A percentile compares a stretch with the other conserved stretches of the same genome.
phyloP scores from a whole-genome alignment of 331 rosid species.

The Saraca asoca region DNA sequence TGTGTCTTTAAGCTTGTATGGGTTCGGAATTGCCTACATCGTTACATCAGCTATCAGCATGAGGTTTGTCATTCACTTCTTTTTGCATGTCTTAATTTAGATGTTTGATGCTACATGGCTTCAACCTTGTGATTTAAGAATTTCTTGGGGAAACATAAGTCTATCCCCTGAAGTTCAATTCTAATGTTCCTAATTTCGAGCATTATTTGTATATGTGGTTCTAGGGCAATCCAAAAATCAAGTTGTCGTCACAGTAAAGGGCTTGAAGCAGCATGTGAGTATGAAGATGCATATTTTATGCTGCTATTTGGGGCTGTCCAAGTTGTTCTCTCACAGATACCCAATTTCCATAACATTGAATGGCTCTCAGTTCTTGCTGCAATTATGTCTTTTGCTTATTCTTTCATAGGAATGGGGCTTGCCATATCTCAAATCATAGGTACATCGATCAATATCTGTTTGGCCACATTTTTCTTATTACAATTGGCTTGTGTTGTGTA shows the following conservation, averaged over 20 bases:
- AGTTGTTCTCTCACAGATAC: conserved; percentile 61
- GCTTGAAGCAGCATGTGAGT: conserved; percentile 37
- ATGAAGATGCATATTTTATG: conserved; percentile 43
- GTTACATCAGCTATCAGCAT: conserved; percentile 62
- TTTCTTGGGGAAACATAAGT: conserved; percentile 1
- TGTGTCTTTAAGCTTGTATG: conserved; percentile 53
- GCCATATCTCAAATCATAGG: conserved; percentile 42
- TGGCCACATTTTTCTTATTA: conserved; percentile 1
- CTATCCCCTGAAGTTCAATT: conserved; percentile 19
- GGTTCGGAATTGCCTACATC: conserved; percentile 60
- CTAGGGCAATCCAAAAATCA: conserved; percentile 57
- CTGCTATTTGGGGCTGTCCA: conserved; percentile 55
- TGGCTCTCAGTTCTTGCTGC: conserved; percentile 72
- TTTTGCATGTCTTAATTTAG: not conserved
- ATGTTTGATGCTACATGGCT: not conserved
- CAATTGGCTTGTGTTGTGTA: conserved; percentile 1
- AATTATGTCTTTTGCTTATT: conserved; percentile 59
- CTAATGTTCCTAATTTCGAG: too few relatives aligned
- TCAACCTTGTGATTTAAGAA: not conserved
- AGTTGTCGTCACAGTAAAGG: conserved; percentile 42
- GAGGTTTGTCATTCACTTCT: conserved; percentile 42
- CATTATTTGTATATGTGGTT: conserved; percentile 14
- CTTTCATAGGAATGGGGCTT: conserved; percentile 64
- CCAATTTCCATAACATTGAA: conserved; percentile 59
- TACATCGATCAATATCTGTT: conserved; percentile 32